Base-by-base conservation (phyloP, 768 basidiomycete genomes). In the Artomyces pyxidatus region DNA sequence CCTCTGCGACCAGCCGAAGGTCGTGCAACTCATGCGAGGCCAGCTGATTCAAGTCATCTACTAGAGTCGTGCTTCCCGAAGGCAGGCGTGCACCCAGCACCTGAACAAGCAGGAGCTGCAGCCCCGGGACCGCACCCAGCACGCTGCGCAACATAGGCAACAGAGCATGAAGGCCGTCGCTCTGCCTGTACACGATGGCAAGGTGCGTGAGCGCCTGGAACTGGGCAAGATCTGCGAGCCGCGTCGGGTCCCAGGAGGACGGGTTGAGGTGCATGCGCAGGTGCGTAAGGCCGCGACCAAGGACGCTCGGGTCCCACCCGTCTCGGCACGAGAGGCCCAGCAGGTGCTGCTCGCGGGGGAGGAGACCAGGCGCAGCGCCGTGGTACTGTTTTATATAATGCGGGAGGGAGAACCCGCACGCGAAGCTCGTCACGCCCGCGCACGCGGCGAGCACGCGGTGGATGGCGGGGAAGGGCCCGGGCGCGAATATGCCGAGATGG, bases 401-500 rank as follows among this genome's bases (percentile, higher is more conserved):
- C 4, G 64, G 58, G 7, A 65, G 56, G 23, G 64, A 60, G 58
- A 69, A 69, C 11, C 66, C 64, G 55, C 67, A 70, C 2, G 67
- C 66, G 26, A 68, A 60, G 55, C 61, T 65, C 27, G 55, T 56
- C 19, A 66, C 63, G 48, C 63, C 63, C 4, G 52, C 54, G 53
- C 68, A 69, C 23, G 52, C 60, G 19, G 58, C 45, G 44, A 70
- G 55, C 29, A 68, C 62, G 12, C 50, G 47, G 44, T 64, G 59
- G 52, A 70, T 68, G 42, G 48, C 56, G 26, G 59, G 58, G 7
- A 65, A 53, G 37, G 68, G 68, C 14, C 67, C 67, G 11, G 63
- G 58, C 7, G 68, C 62, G 48, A 68, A 65, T 42, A 70, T 63
- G 57, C 64, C 64, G 44, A 69, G 61, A 55, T 66, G 60, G 47